These are phyloP conservation scores for Coelastrella sp. DNA, from an alignment of 139 green algal species.

Conservation along the genomic window DNA sequence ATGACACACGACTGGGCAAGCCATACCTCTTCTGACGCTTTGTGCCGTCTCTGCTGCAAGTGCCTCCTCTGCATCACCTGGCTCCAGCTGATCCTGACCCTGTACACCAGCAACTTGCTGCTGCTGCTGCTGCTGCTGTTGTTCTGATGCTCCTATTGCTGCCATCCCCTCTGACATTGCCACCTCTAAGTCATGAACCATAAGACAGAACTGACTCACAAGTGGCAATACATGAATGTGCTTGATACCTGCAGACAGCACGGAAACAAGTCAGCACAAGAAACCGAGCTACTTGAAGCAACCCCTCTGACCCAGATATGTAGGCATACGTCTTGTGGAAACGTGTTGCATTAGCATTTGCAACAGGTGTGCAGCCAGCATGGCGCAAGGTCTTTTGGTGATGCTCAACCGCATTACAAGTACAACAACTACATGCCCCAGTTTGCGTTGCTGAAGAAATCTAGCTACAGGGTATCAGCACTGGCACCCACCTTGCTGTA, in stretches of 20 bases:
- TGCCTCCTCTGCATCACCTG: background rate
- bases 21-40: constrained; percentile 38
- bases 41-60: background rate
- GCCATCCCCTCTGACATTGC: background rate
- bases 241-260: constrained; percentile 58
- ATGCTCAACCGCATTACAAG: background rate
- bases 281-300: no score
- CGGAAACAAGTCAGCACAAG: no score
- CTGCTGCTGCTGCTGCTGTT: constrained; percentile 24
- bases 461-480: no score
- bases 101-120: no score
- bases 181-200: constrained; percentile 60
- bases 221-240: constrained; percentile 58
- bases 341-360: no score
- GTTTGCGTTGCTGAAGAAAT: background rate
- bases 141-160: constrained; percentile 33
- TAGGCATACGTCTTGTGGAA: no score
- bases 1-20: no score
- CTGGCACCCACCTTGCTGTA: constrained; percentile 36
- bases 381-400: no score
- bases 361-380: no score
- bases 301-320: no score
- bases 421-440: background rate
- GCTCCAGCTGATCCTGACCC: no score
- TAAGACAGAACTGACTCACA: constrained; percentile 57